Conservation (phyloP, 2,329 filamentous ascomycete species). For the Didymella sp. region DNA sequence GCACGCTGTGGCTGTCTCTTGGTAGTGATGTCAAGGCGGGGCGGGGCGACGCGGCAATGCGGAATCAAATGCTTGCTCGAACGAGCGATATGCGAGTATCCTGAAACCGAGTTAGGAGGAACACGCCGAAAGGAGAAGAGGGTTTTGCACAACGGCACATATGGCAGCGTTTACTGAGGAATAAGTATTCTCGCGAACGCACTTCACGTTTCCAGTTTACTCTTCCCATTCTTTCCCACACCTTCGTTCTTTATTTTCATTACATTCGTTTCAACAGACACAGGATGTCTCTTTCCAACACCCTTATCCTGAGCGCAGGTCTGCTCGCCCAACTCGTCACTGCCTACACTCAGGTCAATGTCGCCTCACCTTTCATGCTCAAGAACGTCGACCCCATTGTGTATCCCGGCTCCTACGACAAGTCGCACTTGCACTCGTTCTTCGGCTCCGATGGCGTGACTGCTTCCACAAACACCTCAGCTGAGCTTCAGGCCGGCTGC, state of each 20-base stretch:
- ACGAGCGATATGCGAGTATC: background rate
- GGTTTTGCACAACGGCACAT: background rate
- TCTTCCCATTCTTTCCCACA: constrained; percentile 4
- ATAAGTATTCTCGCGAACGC: constrained; percentile 6
- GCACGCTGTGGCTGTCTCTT: constrained; percentile 5
- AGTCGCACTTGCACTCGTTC: constrained; percentile 55
- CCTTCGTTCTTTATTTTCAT: background rate
- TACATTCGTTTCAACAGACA: constrained; percentile 20
- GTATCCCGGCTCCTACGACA: constrained; percentile 49
- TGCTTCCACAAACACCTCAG: constrained; percentile 47
- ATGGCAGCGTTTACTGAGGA: background rate
- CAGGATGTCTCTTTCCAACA: constrained; percentile 41
- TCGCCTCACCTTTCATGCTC: constrained; percentile 49
- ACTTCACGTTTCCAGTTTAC: background rate
- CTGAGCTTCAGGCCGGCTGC: constrained; percentile 54
- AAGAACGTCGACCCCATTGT: constrained; percentile 58
- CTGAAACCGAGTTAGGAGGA: constrained; percentile 12
- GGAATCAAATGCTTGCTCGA: constrained; percentile 6
- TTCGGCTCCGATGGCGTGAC: constrained; percentile 55
- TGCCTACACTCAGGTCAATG: constrained; percentile 47
- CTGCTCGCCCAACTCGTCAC: constrained; percentile 37
- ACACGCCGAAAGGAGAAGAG: constrained; percentile 7
- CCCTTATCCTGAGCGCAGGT: constrained; percentile 32
- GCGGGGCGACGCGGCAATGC: background rate
- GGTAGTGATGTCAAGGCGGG: background rate